These are phyloP conservation scores for Suillus decipiens DNA, from an alignment of 768 basidiomycete species.

Conservation along the genomic window DNA sequence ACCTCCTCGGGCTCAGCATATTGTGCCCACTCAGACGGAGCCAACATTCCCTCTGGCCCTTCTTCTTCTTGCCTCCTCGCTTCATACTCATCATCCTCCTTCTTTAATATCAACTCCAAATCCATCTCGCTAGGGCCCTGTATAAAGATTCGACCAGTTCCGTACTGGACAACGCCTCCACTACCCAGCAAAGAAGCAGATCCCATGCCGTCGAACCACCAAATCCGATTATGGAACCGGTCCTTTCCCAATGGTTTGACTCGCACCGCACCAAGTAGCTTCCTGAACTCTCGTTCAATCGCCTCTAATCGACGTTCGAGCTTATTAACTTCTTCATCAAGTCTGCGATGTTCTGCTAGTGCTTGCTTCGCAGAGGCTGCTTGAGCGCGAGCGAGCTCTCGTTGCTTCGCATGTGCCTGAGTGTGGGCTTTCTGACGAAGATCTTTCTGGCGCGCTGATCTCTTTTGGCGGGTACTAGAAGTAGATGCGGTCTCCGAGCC, in stretches of 20 bases:
- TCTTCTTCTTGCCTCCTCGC: constrained; percentile 75
- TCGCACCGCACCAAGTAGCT: constrained; percentile 80
- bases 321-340: constrained; percentile 88
- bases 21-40: constrained; percentile 85
- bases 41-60: constrained; percentile 72
- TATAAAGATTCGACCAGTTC: constrained; percentile 87
- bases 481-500: constrained; percentile 61
- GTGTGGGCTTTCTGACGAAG: constrained; percentile 56
- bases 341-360: constrained; percentile 75
- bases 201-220: constrained; percentile 99
- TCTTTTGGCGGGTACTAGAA: constrained; percentile 41
- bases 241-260: constrained; percentile 90
- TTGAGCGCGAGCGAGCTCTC: constrained; percentile 77
- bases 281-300: constrained; percentile 93
- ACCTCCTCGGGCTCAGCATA: constrained; percentile 91
- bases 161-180: constrained; percentile 80
- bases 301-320: constrained; percentile 78
- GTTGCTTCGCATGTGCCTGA: constrained; percentile 69
- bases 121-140: constrained; percentile 92
- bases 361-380: constrained; percentile 81
- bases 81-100: constrained; percentile 54
- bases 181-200: constrained; percentile 76
- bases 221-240: constrained; percentile 91
- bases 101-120: constrained; percentile 62
- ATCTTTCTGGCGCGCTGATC: constrained; percentile 51